Base-by-base conservation (phyloP, 2,329 filamentous ascomycete species). In the Epichloe coenophiala region DNA sequence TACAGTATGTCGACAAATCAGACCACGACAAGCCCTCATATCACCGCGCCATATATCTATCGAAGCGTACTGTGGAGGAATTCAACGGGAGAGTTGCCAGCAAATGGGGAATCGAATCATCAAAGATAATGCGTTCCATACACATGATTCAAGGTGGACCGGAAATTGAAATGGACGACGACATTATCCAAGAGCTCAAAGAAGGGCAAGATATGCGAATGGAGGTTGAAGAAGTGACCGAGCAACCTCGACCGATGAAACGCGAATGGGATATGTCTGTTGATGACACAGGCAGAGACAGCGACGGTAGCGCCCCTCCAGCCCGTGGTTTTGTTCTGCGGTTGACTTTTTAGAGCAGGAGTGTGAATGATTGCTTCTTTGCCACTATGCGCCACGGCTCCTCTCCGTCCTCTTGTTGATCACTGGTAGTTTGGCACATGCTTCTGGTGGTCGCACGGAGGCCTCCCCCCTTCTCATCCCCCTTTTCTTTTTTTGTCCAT, bases 121-220 rank as follows among this genome's bases (percentile, higher is more conserved):
- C 76, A 2, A 80, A 78, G 54, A 79, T 96, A 7, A 70, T 81
- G 1, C 82, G 85, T 37, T 83, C 83, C 1, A 72, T 95, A 4
- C 86, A 81, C 51, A 72, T 89, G 49, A 83, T 87, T 41, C 74
- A 81, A 13, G 81, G 82, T 56, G 88, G 88, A 0, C 69, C 96
- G 1, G 81, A 89, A 60, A 81, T 97, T 50, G 80, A 94, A 61
- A 77, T 97, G 59, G 93, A 97, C 60, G 89, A 97, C 61, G 89
- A 96, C 55, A 83, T 94, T 45, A 80, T 97, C 35, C 78, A 78
- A 43, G 85, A 91, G 64, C 73, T 97, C 48, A 78, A 81, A 2
- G 93, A 98, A 68, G 90, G 89, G 35, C 88, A 97, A 65, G 91
- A 95, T 61, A 93, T 97, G 84, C 78, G 83, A 52, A 75, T 86